Base-by-base conservation (phyloP, 2,329 filamentous ascomycete species). In the Beauveria rudraprayagi region DNA sequence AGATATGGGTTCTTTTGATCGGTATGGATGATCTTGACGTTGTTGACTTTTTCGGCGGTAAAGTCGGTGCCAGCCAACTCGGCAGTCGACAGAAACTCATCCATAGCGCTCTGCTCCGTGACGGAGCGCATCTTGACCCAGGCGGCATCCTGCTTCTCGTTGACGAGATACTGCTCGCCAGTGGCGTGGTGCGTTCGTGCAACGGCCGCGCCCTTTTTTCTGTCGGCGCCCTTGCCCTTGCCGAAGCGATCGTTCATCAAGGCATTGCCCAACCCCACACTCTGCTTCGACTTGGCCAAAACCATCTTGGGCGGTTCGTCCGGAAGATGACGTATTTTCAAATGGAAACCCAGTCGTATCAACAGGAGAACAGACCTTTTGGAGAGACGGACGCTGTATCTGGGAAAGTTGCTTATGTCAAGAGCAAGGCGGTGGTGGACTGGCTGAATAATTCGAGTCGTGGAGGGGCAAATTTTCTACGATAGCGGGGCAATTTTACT, bases 101-200 rank as follows among this genome's bases (percentile, higher is more conserved):
- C 94, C 64, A 99, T 85, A 50, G 92, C 92, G 67, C 89, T 92
- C 76, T 99, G 94, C 79, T 99, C 91, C 5, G 94, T 99, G 67
- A 99, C 90, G 73, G 91, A 96, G 78, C 93, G 91, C 94, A 99
- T 97, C 81, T 97, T 99, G 71, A 97, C 91, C 92, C 92, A 99
- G 67, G 91, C 83, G 41, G 93, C 94, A 78, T 97, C 92, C 72
- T 95, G 87, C 68, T 86, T 87, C 66, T 90, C 88, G 73, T 96
- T 97, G 54, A 91, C 94, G 69, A 97, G 86, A 74, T 99, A 99
- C 80, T 87, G 87, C 73, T 95, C 90, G 71, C 91, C 92, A 24
- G 90, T 91, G 28, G 85, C 81, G 69, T 92, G 85, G 73, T 92
- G 86, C 65, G 91, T 89, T 70, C 90, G 85, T 26, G 80, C 53